Percentiles rank a stretch among this genome's conserved stretches.
phyloP scores from a whole-genome alignment of 164 flowering plant genomes.

The Annona cherimola region DNA sequence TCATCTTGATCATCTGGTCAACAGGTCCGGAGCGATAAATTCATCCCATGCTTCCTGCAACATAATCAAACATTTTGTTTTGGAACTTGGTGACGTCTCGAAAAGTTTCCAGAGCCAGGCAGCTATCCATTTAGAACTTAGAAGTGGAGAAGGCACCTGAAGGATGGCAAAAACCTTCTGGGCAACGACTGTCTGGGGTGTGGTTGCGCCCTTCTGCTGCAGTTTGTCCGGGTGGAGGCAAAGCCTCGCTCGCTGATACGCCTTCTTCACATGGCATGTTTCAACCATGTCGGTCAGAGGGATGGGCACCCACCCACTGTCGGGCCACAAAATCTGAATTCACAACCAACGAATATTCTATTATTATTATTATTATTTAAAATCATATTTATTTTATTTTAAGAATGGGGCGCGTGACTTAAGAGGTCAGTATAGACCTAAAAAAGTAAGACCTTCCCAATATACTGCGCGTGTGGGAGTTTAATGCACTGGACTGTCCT shows the following conservation, averaged over 20 bases:
- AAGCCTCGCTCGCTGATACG: slow-evolving; percentile 68
- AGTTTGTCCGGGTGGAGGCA: slow-evolving; percentile 80
- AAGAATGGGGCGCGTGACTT: too few species aligned
- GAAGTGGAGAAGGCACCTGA: slow-evolving; percentile 39
- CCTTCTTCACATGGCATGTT: slow-evolving; percentile 55
- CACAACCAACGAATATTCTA: neutral
- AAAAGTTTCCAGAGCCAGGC: too few species aligned
- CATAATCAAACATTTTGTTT: neutral
- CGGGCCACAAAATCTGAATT: slow-evolving; percentile 65
- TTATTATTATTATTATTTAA: neutral
- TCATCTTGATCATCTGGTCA: slow-evolving; percentile 2
- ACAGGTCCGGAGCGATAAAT: slow-evolving; percentile 35
- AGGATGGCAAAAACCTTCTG: slow-evolving; percentile 58
- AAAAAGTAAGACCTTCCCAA: too few species aligned
- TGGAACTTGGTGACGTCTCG: neutral
- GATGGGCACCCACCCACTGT: slow-evolving; percentile 57
- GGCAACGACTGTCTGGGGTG: slow-evolving; percentile 46
- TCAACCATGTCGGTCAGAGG: slow-evolving; percentile 43
- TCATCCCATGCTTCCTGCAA: slow-evolving; percentile 57
- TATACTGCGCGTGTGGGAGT: too few species aligned
- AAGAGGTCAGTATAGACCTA: too few species aligned
- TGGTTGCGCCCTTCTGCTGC: slow-evolving; percentile 73
- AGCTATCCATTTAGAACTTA: neutral
- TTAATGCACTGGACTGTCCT: too few species aligned
- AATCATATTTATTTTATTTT: too few species aligned